Percentiles rank a stretch among this genome's conserved stretches.
Conservation (phyloP, 805 yeast genomes). For the Metschnikowia lachancei region DNA sequence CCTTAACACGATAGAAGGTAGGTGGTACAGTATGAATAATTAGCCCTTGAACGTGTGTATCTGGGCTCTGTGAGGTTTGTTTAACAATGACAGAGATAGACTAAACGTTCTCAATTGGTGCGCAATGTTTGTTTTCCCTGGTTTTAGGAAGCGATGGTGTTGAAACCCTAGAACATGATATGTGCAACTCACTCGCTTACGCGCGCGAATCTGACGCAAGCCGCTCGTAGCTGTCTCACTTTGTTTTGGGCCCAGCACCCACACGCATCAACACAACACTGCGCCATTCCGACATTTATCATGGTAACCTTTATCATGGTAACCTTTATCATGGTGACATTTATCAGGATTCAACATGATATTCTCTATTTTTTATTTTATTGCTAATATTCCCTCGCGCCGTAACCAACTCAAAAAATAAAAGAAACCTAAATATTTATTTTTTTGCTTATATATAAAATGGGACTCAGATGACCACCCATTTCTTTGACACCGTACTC, state of each 20-base stretch:
- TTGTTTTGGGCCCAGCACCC: neutral
- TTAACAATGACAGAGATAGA: neutral
- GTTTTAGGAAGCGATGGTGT: conserved; percentile 2
- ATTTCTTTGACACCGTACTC: neutral
- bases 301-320: too few relatives aligned
- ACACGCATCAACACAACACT: neutral
- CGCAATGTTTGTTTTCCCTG: neutral
- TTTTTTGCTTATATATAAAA: neutral
- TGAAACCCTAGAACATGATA: neutral
- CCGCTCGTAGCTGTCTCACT: neutral
- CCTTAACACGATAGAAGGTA: too few relatives aligned
- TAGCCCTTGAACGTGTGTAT: too few relatives aligned
- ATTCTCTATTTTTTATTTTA: too few relatives aligned
- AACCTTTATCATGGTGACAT: too few relatives aligned
- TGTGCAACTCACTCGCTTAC: conserved; percentile 4
- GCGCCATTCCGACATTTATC: neutral
- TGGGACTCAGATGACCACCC: too few relatives aligned
- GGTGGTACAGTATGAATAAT: too few relatives aligned
- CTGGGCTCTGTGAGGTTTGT: neutral
- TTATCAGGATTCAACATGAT: too few relatives aligned
- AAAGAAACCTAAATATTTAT: neutral
- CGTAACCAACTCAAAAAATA: neutral
- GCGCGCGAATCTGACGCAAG: conserved; percentile 2
- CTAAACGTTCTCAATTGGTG: neutral
- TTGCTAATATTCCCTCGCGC: too few relatives aligned